Base-by-base conservation (phyloP, 1,284 basidiomycete species). In the Quambalaria eucalypti region DNA sequence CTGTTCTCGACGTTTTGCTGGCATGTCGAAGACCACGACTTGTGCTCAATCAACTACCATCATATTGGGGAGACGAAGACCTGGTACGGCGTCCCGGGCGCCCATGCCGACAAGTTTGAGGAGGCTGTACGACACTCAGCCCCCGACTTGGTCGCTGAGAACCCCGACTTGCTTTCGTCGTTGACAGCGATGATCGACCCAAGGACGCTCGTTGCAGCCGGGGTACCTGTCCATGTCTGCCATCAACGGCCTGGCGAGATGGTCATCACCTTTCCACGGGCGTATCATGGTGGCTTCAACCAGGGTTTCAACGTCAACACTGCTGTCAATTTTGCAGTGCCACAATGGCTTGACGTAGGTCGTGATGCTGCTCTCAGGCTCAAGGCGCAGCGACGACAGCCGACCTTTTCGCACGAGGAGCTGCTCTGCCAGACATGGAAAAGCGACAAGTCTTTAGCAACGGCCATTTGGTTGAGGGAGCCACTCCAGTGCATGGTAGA, bases 11-110 rank as follows among this genome's bases (percentile, higher is more conserved):
- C 95, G 1, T 99, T 99, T 78, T 97, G 93, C 77, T 99, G 95
- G 95, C 95, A 99, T 78, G 98, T 98, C 76, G 95, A 99, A 84
- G 95, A 98, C 78, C 95, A 98, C 78, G 95, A 93, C 77, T 97
- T 92, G 10, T 97, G 95, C 77, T 62, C 58, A 48, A 61, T 68
- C 69, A 75, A 64, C 62, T 76, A 39, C 68, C 93, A 91, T 92
- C 93, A 97, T 76, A 96, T 90, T 88, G 93, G 95, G 31, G 93
- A 96, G 76, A 96, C 93, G 42, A 99, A 99, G 81, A 98, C 93
- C 0, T 99, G 95, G 95, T 98, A 98, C 78, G 93, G 93, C 54
- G 87, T 98, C 42, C 93, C 95, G 1, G 95, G 89, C 25, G 84
- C 84, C 53, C 88, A 95, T 66, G 91, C 93, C 26, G 88, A 90